Conservation (phyloP, 2,329 filamentous ascomycete species). For the Ascochyta clinopodiicola region DNA sequence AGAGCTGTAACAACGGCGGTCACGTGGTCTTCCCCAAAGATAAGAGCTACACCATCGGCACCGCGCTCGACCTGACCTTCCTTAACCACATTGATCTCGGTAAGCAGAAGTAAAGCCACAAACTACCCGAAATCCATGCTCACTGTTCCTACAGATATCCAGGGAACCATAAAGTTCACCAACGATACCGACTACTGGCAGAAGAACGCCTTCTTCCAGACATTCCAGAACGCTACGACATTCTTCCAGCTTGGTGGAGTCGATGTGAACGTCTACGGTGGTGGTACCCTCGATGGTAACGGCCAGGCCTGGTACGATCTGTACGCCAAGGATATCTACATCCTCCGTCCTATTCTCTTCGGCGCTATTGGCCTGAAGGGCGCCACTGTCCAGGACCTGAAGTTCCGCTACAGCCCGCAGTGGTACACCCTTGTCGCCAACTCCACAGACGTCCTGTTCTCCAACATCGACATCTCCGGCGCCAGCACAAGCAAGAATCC, state of each 20-base stretch:
- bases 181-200: conserved; percentile 75
- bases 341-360: conserved; percentile 65
- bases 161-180: conserved; percentile 67
- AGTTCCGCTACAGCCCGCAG: conserved; percentile 65
- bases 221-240: conserved; percentile 70
- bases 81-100: conserved; percentile 68
- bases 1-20: conserved; percentile 68
- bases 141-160: conserved; percentile 54
- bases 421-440: conserved; percentile 73
- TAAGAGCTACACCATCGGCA: conserved; percentile 66
- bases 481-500: conserved; percentile 59
- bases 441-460: conserved; percentile 68
- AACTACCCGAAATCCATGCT: not conserved
- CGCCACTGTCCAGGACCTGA: conserved; percentile 65
- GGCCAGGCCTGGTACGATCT: conserved; percentile 70
- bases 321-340: conserved; percentile 63
- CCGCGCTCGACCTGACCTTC: conserved; percentile 70
- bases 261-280: conserved; percentile 72
- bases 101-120: conserved; percentile 23
- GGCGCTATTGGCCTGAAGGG: conserved; percentile 64
- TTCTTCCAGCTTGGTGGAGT: conserved; percentile 72
- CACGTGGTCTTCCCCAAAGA: conserved; percentile 65
- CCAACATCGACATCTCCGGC: conserved; percentile 66
- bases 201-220: conserved; percentile 66
- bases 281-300: conserved; percentile 68